Conservation (phyloP, 2,329 filamentous ascomycete species). For the Aschersonia sp. region DNA sequence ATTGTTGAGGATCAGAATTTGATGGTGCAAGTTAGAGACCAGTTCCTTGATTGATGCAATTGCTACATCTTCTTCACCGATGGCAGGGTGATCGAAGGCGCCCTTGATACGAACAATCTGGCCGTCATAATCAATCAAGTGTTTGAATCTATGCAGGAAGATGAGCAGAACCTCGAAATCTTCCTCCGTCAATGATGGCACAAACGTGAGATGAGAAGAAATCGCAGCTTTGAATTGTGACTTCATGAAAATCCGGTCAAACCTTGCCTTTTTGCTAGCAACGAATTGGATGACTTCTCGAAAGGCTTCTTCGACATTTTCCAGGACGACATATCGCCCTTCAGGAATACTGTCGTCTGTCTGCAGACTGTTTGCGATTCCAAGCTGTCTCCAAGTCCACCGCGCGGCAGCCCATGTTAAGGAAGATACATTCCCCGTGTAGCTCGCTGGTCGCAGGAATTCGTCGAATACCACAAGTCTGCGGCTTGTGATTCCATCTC, state of each 20-base stretch:
- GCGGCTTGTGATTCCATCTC: conserved; percentile 54
- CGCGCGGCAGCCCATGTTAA: conserved; percentile 55
- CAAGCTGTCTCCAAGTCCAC: conserved; percentile 63
- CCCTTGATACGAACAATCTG: conserved; percentile 61
- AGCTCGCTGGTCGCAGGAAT: conserved; percentile 62
- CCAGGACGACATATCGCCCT: conserved; percentile 51
- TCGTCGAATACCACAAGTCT: conserved; percentile 56
- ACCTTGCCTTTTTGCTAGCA: conserved; percentile 28
- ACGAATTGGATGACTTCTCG: conserved; percentile 35
- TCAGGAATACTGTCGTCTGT: conserved; percentile 40
- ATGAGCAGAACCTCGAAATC: conserved; percentile 58
- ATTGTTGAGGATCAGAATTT: conserved; percentile 50
- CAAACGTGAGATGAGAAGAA: conserved; percentile 32
- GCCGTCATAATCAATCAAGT: conserved; percentile 42
- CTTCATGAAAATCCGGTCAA: conserved; percentile 55
- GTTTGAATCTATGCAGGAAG: conserved; percentile 55
- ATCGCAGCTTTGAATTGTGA: conserved; percentile 48
- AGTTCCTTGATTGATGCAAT: conserved; percentile 76
- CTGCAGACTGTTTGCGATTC: conserved; percentile 34
- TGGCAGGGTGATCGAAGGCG: conserved; percentile 29
- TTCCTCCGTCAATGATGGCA: conserved; percentile 36
- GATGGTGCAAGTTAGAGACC: conserved; percentile 56
- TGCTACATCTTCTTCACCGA: conserved; percentile 66
- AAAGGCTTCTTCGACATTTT: conserved; percentile 44
- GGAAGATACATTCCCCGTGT: conserved; percentile 52